phyloP scores from a whole-genome alignment of 2,329 filamentous ascomycete species.

The Trichophyton simii region DNA sequence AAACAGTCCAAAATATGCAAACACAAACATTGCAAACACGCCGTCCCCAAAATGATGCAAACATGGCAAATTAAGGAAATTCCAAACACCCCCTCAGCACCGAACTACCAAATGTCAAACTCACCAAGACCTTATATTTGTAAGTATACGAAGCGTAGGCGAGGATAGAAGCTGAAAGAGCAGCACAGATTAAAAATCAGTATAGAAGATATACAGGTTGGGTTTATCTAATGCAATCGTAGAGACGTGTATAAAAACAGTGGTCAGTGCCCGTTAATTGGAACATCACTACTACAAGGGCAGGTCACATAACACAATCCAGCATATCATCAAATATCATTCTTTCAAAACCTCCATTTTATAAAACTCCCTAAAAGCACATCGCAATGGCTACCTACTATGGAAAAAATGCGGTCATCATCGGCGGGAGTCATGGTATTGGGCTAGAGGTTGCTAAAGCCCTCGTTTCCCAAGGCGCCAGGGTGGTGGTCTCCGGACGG shows the following conservation, averaged over 20 bases:
- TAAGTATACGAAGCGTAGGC: background rate
- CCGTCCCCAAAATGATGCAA: background rate
- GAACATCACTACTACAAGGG: background rate
- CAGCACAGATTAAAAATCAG: background rate
- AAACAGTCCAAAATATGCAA: background rate
- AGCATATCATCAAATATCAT: background rate
- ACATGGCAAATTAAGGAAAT: background rate
- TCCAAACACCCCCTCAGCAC: background rate
- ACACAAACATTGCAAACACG: background rate
- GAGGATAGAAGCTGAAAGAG: background rate
- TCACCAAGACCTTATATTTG: background rate
- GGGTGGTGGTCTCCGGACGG: conserved; percentile 29
- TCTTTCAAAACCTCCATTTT: background rate
- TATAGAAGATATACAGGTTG: background rate
- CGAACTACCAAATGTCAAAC: background rate
- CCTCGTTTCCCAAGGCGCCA: conserved; percentile 27
- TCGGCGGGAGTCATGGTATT: conserved; percentile 32
- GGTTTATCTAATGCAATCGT: background rate
- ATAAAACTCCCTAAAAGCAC: background rate
- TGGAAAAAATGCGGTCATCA: conserved; percentile 30
- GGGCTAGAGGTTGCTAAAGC: conserved; percentile 29
- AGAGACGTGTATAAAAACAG: background rate
- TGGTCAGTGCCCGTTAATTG: background rate
- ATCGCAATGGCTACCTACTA: conserved; percentile 5
- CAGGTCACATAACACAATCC: background rate